Percentiles rank a stretch among this genome's conserved stretches.
Conservation (phyloP, 163 green algal genomes). For the Chlorella variabilis region DNA sequence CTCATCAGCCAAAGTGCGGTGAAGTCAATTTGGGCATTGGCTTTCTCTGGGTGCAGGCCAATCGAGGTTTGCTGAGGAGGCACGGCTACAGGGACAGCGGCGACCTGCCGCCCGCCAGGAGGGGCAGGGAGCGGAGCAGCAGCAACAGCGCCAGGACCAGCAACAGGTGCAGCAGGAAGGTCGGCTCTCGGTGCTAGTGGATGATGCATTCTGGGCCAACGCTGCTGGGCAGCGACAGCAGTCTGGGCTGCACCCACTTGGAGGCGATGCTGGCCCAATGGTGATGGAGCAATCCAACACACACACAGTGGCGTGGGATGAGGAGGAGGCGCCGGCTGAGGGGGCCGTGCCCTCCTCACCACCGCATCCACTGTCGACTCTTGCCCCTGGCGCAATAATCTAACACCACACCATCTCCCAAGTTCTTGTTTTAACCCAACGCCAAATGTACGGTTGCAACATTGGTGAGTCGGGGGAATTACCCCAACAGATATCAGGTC, state of each 20-base stretch:
- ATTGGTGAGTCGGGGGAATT: too few relatives aligned
- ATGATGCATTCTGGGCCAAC: conserved; percentile 14
- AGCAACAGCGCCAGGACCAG: conserved; percentile 6
- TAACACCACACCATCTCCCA: too few relatives aligned
- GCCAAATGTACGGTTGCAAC: too few relatives aligned
- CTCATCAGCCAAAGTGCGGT: too few relatives aligned
- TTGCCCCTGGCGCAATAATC: background rate
- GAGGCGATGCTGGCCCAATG: background rate
- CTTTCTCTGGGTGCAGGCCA: background rate
- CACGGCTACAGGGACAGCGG: background rate
- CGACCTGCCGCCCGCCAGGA: background rate
- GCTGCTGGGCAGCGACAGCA: background rate
- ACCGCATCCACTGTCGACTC: background rate
- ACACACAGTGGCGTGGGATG: background rate
- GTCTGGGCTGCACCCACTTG: background rate
- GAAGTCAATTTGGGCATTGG: too few relatives aligned
- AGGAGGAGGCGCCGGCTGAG: background rate
- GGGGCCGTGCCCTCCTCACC: background rate
- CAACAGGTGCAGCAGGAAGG: background rate
- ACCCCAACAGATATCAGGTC: too few relatives aligned
- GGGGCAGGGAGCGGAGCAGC: background rate
- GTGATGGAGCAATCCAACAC: too few relatives aligned
- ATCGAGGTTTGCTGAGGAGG: conserved; percentile 16
- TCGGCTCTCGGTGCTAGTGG: background rate
- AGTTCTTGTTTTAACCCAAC: too few relatives aligned